Percentiles rank a stretch among this genome's conserved stretches.
phyloP scores from a whole-genome alignment of 2,329 filamentous ascomycete genomes.

The Fusarium buharicum region DNA sequence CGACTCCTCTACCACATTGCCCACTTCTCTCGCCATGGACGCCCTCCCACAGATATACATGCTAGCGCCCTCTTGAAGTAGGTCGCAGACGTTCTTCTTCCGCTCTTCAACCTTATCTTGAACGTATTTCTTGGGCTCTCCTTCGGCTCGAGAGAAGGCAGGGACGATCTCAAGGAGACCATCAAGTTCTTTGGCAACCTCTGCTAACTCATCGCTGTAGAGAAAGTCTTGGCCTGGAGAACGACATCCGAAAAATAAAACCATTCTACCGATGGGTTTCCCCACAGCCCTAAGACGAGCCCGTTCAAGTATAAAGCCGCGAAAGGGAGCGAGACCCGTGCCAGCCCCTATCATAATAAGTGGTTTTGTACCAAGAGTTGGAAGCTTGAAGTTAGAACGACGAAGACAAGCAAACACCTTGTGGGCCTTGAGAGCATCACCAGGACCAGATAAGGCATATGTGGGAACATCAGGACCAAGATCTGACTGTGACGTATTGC shows the following conservation, averaged over 20 bases:
- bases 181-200: conserved; percentile 27
- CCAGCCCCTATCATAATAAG: conserved; percentile 64
- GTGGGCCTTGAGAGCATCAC: conserved; percentile 20
- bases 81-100: conserved; percentile 42
- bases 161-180: conserved; percentile 32
- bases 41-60: conserved; percentile 57
- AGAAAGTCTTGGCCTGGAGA: conserved; percentile 62
- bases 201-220: conserved; percentile 58
- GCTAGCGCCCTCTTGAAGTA: conserved; percentile 50
- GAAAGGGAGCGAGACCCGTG: conserved; percentile 59
- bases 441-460: conserved; percentile 34
- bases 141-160: conserved; percentile 33
- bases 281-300: conserved; percentile 35
- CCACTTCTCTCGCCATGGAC: conserved; percentile 57
- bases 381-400: conserved; percentile 58
- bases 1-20: conserved; percentile 51
- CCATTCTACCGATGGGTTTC: conserved; percentile 37
- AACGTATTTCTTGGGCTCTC: conserved; percentile 48
- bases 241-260: conserved; percentile 70
- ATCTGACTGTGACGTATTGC: neutral
- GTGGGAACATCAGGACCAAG: neutral
- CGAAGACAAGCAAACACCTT: conserved; percentile 41
- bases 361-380: conserved; percentile 54
- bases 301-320: conserved; percentile 45
- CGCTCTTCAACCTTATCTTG: conserved; percentile 52